Evolutionary conservation across 345 rosid species (phyloP).

Genomic region (Turritis glabra): DNA sequence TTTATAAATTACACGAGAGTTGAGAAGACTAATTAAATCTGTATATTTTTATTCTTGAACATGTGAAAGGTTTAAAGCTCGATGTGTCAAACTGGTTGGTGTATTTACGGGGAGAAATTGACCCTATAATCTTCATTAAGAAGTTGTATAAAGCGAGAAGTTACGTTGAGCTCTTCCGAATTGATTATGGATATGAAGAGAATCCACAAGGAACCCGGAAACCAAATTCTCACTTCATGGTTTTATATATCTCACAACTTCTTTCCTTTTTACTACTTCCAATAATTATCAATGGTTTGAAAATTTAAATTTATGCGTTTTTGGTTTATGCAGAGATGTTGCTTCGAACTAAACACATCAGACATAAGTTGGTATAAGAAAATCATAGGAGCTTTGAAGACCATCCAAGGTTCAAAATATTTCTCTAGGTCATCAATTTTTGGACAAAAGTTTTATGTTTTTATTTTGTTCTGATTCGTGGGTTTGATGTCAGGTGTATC

Average conservation of each 20-base stretch:
- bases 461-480: not conserved
- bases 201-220: conserved; percentile 28
- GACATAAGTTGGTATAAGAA: conserved; percentile 25
- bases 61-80: conserved; percentile 14
- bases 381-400: conserved; percentile 22
- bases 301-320: not conserved
- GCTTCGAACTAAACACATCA: conserved; percentile 1
- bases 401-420: conserved; percentile 27
- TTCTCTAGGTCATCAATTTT: conserved; percentile 4
- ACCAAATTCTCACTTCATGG: conserved; percentile 28
- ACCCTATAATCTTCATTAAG: conserved; percentile 25
- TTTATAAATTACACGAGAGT: not conserved
- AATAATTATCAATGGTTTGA: not conserved
- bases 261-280: not conserved
- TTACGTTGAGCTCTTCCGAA: conserved; percentile 13
- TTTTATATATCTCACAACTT: conserved; percentile 15
- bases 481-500: conserved; percentile 29
- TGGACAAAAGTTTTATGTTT: not conserved
- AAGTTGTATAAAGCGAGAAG: conserved; percentile 22
- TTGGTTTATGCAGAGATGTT: conserved; percentile 5
- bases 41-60: not conserved
- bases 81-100: conserved; percentile 11
- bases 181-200: conserved; percentile 34
- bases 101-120: conserved; percentile 15
- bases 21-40: not conserved